A percentile compares a stretch with the other conserved stretches of the same genome.
Conservation (phyloP, 73 alveolate genomes). For the Paramecium octaurelia region DNA sequence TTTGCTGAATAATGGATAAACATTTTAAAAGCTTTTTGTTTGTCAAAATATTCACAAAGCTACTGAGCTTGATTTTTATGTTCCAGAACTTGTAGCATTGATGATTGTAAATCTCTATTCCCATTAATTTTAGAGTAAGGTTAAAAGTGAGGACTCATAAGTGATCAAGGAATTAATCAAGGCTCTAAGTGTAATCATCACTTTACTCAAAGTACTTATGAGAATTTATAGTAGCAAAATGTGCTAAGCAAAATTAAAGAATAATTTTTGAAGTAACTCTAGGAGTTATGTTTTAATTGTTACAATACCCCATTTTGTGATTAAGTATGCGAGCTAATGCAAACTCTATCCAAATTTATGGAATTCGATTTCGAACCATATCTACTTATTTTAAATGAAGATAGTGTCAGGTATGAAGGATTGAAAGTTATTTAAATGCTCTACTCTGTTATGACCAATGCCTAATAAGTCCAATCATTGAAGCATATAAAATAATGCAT, state of each 20-base stretch:
- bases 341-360: neutral
- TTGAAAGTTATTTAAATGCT: neutral
- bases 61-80: neutral
- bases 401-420: neutral
- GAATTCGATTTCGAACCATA: neutral
- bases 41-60: conserved; percentile 5
- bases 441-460: neutral
- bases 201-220: neutral
- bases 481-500: neutral
- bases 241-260: neutral
- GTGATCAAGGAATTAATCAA: neutral
- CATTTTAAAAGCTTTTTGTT: conserved; percentile 10
- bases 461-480: neutral
- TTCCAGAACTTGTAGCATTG: neutral
- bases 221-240: neutral
- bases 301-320: neutral
- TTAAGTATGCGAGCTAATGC: neutral
- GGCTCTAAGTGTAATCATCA: neutral
- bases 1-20: neutral
- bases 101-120: neutral
- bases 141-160: neutral
- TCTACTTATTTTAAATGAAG: neutral
- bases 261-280: neutral
- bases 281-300: neutral
- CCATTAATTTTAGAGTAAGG: neutral